Conservation (phyloP, 1,284 basidiomycete species). For the Peniophora sp. region DNA sequence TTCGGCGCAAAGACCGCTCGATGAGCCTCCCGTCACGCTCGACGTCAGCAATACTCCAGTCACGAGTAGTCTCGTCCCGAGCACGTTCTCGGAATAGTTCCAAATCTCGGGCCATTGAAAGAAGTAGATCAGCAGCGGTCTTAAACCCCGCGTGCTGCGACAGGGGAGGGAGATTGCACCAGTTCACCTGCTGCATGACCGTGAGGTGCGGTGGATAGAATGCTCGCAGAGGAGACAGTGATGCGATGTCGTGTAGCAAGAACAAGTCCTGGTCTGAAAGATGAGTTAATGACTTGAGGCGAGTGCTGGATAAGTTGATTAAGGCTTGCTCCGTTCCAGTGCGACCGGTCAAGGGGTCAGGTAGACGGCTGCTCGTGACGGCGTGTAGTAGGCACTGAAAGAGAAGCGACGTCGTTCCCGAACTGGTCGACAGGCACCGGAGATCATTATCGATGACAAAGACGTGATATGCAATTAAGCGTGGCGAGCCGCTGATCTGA, state of each 20-base stretch:
- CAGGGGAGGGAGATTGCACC: conserved; percentile 19
- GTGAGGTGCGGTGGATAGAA: conserved; percentile 31
- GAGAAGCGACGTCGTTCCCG: conserved; percentile 24
- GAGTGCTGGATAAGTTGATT: conserved; percentile 26
- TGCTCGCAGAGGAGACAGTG: conserved; percentile 24
- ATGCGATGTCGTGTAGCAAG: conserved; percentile 25
- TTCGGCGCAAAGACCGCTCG: too few species aligned
- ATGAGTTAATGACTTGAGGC: conserved; percentile 28
- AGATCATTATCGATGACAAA: conserved; percentile 32
- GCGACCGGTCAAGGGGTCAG: conserved; percentile 36
- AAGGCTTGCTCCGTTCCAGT: conserved; percentile 41
- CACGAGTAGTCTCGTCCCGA: too few species aligned
- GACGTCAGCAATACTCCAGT: too few species aligned
- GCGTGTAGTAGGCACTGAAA: conserved; percentile 39
- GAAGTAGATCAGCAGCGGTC: conserved; percentile 17
- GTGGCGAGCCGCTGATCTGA: neutral
- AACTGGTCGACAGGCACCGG: conserved; percentile 25
- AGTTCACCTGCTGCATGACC: conserved; percentile 31
- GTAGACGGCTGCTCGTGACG: conserved; percentile 29
- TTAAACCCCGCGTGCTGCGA: conserved; percentile 27
- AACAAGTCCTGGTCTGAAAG: conserved; percentile 21
- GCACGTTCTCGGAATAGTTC: too few species aligned
- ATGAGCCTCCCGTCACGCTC: too few species aligned
- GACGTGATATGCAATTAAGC: conserved; percentile 12
- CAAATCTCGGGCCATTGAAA: too few species aligned